Conservation (phyloP, 257 asterid genomes). For the Linderniella brevidens region DNA sequence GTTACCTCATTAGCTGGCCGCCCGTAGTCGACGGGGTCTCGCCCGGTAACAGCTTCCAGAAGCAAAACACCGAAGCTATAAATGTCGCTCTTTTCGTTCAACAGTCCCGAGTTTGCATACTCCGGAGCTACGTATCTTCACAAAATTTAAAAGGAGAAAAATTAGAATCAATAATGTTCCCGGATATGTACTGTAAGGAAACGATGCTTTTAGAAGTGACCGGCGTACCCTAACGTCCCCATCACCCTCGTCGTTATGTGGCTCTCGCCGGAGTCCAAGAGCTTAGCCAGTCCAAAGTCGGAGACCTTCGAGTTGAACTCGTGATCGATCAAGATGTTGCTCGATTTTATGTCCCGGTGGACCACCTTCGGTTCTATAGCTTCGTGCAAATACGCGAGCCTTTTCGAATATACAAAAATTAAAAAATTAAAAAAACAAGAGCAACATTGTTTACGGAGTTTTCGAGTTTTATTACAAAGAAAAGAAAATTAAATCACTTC, state of each 20-base stretch:
- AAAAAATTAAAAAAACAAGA: not conserved
- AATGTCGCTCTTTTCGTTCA: conserved; percentile 15
- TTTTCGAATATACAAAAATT: no score
- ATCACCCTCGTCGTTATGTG: conserved; percentile 14
- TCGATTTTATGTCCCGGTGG: conserved; percentile 29
- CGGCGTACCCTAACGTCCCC: conserved; percentile 6
- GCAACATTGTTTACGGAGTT: not conserved
- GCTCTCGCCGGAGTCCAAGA: conserved; percentile 16
- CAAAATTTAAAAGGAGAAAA: not conserved
- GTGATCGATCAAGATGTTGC: conserved; percentile 4
- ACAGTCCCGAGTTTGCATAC: not conserved
- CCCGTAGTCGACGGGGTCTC: conserved; percentile 5
- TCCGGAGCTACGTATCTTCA: conserved; percentile 1
- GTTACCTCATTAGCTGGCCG: conserved; percentile 1
- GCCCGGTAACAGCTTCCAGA: conserved; percentile 14
- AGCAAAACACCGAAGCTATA: conserved; percentile 3
- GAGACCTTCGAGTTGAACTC: conserved; percentile 4
- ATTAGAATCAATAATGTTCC: not conserved
- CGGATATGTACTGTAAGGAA: not conserved
- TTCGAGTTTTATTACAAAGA: not conserved
- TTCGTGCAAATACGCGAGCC: conserved; percentile 7
- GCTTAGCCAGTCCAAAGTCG: conserved; percentile 48
- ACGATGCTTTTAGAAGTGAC: not conserved
- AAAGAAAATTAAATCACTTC: not conserved
- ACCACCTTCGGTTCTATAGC: conserved; percentile 14